phyloP scores from a whole-genome alignment of 2,329 filamentous ascomycete species.

The Cordyceps cicadae region DNA sequence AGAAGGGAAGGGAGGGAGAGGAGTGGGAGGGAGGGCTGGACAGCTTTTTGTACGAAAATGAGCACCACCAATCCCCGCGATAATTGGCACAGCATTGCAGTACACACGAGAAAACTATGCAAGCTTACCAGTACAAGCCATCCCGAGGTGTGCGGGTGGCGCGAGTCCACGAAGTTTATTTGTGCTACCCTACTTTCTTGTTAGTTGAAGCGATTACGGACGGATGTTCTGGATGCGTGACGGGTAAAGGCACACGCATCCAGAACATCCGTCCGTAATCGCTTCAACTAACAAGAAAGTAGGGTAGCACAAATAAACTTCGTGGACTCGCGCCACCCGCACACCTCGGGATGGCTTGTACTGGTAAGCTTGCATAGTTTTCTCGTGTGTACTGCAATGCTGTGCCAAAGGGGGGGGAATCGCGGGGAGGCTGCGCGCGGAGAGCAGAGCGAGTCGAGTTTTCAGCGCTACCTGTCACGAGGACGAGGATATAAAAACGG shows the following conservation, averaged over 20 bases:
- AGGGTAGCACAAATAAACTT: neutral
- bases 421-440: neutral
- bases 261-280: slow-evolving; percentile 4
- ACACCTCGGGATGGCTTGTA: neutral
- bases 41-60: slow-evolving; percentile 3
- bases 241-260: neutral
- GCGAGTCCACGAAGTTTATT: neutral
- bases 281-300: neutral
- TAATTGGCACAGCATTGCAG: neutral
- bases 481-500: slow-evolving; percentile 5
- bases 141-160: neutral
- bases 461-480: slow-evolving; percentile 1
- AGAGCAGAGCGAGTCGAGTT: neutral
- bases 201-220: slow-evolving; percentile 1
- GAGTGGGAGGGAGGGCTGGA: slow-evolving; percentile 2
- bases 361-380: neutral
- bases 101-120: neutral
- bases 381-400: neutral
- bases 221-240: slow-evolving; percentile 1
- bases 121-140: slow-evolving; percentile 1
- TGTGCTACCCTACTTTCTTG: neutral
- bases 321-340: neutral
- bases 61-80: slow-evolving; percentile 2
- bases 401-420: neutral
- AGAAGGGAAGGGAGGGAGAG: neutral